A percentile compares a stretch with the other conserved stretches of the same genome.
phyloP scores from a whole-genome alignment of 2,329 filamentous ascomycete species.

The Fusarium nanum region DNA sequence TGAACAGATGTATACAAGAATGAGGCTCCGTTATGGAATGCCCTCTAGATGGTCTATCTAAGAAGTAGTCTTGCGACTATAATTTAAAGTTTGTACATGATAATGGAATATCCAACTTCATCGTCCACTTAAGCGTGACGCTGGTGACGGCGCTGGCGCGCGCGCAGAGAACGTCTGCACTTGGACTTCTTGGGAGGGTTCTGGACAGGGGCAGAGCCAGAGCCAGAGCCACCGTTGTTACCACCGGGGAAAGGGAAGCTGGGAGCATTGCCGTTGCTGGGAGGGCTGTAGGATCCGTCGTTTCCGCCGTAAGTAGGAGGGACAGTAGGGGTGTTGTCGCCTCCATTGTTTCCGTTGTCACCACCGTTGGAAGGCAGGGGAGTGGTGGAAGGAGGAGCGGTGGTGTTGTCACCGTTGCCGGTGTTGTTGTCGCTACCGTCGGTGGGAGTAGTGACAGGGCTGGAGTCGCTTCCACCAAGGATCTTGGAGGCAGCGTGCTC shows the following conservation, averaged over 20 bases:
- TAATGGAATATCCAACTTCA: background rate
- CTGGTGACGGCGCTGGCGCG: conserved; percentile 2
- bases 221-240: too few relatives aligned
- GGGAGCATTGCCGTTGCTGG: too few relatives aligned
- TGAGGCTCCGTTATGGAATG: background rate
- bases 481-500: conserved; percentile 64
- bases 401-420: background rate
- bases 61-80: conserved; percentile 14
- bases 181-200: conserved; percentile 9
- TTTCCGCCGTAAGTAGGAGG: background rate
- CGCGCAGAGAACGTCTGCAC: conserved; percentile 17
- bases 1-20: background rate
- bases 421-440: background rate
- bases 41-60: conserved; percentile 13
- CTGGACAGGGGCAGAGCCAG: background rate
- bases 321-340: background rate
- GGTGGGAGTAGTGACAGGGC: conserved; percentile 16
- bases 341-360: background rate
- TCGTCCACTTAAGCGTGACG: background rate
- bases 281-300: background rate
- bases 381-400: background rate
- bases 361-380: background rate
- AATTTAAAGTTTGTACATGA: conserved; percentile 23
- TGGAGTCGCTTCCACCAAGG: conserved; percentile 10
- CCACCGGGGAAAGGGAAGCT: too few relatives aligned